Conservation (phyloP, 2,329 filamentous ascomycete genomes). For the Diplodia mutila region DNA sequence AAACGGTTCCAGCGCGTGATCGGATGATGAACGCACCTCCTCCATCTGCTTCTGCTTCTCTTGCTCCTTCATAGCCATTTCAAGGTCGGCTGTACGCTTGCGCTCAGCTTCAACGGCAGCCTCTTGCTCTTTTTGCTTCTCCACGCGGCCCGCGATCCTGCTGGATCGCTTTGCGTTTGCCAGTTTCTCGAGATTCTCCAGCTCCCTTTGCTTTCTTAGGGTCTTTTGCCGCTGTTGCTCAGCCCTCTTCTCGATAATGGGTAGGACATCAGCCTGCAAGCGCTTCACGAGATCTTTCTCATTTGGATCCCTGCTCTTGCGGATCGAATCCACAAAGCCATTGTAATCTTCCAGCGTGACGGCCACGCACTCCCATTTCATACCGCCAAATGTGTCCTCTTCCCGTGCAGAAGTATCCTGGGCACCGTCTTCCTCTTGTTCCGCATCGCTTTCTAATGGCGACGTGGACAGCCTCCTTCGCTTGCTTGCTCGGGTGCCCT, state of each 20-base stretch:
- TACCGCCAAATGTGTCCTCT: slow-evolving; percentile 71
- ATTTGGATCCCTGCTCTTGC: slow-evolving; percentile 78
- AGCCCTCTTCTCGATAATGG: slow-evolving; percentile 78
- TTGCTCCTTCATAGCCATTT: slow-evolving; percentile 62
- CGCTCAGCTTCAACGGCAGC: slow-evolving; percentile 71
- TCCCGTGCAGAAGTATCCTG: slow-evolving; percentile 42
- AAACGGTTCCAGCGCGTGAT: neutral
- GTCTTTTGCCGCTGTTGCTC: slow-evolving; percentile 70
- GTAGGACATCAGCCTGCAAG: slow-evolving; percentile 77
- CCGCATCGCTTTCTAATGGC: slow-evolving; percentile 46
- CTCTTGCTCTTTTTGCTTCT: slow-evolving; percentile 76
- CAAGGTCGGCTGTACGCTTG: slow-evolving; percentile 66
- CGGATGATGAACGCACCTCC: slow-evolving; percentile 49
- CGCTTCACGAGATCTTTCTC: slow-evolving; percentile 77
- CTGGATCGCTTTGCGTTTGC: slow-evolving; percentile 94
- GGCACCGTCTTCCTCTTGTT: slow-evolving; percentile 37
- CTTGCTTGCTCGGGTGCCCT: slow-evolving; percentile 68
- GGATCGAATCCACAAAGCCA: slow-evolving; percentile 69
- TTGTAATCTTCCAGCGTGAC: slow-evolving; percentile 79
- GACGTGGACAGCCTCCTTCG: slow-evolving; percentile 64
- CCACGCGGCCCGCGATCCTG: slow-evolving; percentile 78
- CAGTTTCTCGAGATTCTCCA: slow-evolving; percentile 80
- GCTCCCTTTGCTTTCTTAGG: slow-evolving; percentile 76
- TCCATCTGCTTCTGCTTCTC: slow-evolving; percentile 67
- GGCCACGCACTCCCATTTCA: slow-evolving; percentile 90